Percentiles rank a stretch among this genome's conserved stretches.
Conservation (phyloP, 2,329 filamentous ascomycete genomes). For the Myriangium duriaei region DNA sequence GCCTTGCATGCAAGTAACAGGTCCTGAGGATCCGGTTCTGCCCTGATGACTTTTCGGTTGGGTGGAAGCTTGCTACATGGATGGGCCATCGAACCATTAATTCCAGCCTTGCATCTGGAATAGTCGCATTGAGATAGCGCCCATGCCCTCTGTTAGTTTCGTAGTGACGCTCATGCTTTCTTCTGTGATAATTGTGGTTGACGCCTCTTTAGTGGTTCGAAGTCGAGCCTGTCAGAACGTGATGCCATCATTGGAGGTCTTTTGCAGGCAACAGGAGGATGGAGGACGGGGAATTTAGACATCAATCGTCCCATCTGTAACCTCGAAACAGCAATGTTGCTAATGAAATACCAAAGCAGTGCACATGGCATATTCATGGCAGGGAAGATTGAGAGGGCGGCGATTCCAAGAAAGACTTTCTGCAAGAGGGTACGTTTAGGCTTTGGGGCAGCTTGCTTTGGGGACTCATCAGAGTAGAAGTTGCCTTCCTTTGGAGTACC, state of each 20-base stretch:
- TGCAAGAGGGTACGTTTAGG: conserved; percentile 4
- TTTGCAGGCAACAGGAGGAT: conserved; percentile 3
- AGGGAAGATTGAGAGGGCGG: conserved; percentile 4
- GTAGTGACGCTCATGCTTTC: no score
- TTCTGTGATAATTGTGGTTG: no score
- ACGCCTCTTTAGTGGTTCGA: no score
- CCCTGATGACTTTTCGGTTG: no score
- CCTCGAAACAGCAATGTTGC: conserved; percentile 7
- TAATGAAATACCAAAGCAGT: conserved; percentile 9
- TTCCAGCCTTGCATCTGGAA: no score
- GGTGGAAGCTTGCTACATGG: no score
- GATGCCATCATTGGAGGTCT: conserved; percentile 6
- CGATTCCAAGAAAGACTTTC: conserved; percentile 6
- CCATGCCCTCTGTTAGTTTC: no score
- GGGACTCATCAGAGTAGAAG: not conserved
- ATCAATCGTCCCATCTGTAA: conserved; percentile 4
- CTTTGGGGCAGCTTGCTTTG: not conserved
- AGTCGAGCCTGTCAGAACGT: no score
- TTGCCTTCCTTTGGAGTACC: conserved; percentile 2
- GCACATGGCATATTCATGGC: conserved; percentile 8
- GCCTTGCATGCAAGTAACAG: no score
- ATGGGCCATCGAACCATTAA: no score
- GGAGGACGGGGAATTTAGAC: conserved; percentile 1
- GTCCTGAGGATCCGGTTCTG: no score
- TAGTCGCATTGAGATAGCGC: no score